Percentiles rank a stretch among this genome's conserved stretches.
phyloP scores from a whole-genome alignment of 2,329 filamentous ascomycete species.

The Cercospora canescens region DNA sequence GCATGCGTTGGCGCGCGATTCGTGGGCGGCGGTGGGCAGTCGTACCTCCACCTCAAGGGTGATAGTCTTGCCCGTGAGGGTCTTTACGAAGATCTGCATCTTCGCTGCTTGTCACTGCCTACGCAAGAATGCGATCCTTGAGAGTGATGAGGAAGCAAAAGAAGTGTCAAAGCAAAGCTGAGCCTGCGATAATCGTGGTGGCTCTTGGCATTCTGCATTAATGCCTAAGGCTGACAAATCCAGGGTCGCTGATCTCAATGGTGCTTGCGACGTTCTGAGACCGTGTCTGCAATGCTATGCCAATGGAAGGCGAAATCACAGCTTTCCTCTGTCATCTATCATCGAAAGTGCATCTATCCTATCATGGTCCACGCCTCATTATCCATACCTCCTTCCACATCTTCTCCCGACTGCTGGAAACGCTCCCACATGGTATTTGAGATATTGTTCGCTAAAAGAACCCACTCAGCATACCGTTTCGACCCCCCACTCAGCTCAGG shows the following conservation, averaged over 20 bases:
- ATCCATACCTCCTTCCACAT: not conserved
- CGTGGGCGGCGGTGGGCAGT: slow-evolving; percentile 32
- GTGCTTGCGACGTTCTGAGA: too few species aligned
- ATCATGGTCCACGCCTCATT: not conserved
- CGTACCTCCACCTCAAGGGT: slow-evolving; percentile 91
- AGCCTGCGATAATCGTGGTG: slow-evolving; percentile 5
- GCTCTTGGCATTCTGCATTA: not conserved
- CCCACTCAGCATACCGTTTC: not conserved
- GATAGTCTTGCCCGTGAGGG: slow-evolving; percentile 99
- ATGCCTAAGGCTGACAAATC: not conserved
- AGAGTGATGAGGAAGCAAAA: slow-evolving; percentile 6
- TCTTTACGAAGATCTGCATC: slow-evolving; percentile 99
- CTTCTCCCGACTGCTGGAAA: not conserved
- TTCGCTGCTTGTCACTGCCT: slow-evolving; percentile 6
- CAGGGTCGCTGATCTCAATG: not conserved
- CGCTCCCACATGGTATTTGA: not conserved
- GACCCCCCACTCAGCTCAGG: not conserved
- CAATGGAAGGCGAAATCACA: too few species aligned
- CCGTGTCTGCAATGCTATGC: too few species aligned
- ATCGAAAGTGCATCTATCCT: not conserved
- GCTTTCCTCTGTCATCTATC: not conserved
- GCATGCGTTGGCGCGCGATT: too few species aligned
- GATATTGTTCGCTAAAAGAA: not conserved
- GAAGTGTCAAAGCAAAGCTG: slow-evolving; percentile 1
- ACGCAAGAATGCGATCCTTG: slow-evolving; percentile 14